phyloP scores from a whole-genome alignment of 148 eudicot species.

The Amaranthus cruentus region DNA sequence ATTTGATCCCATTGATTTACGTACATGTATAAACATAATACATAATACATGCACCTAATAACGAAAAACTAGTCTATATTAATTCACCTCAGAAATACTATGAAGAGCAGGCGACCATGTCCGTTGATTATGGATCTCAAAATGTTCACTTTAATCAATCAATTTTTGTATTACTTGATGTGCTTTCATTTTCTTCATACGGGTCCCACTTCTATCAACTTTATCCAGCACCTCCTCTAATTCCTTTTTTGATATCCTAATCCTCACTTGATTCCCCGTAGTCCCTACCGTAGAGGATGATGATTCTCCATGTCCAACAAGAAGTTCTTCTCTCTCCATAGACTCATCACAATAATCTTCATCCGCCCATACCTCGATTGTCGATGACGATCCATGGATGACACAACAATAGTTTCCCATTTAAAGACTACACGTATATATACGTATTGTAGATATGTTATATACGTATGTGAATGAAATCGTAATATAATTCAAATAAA shows the following conservation, averaged over 20 bases:
- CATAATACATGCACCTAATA: not conserved
- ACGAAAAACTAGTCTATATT: not conserved
- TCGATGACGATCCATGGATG: constrained; percentile 4
- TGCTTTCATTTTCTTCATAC: constrained; percentile 1
- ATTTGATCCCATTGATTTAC: not conserved
- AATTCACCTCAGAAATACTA: constrained; percentile 34
- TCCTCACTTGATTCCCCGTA: constrained; percentile 24
- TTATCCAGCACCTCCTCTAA: constrained; percentile 27
- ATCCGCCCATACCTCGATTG: constrained; percentile 15
- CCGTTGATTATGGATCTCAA: constrained; percentile 31
- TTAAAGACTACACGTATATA: not conserved
- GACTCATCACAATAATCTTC: constrained; percentile 25
- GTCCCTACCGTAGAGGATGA: not conserved
- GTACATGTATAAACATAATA: not conserved
- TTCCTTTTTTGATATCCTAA: constrained; percentile 35
- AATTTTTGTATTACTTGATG: constrained; percentile 24
- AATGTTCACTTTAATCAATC: constrained; percentile 30
- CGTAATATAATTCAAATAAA: too few species aligned
- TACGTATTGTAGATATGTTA: not conserved
- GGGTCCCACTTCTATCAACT: not conserved
- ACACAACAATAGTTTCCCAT: constrained; percentile 31
- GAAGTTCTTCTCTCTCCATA: constrained; percentile 15
- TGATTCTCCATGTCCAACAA: constrained; percentile 1
- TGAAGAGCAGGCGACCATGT: constrained; percentile 38
- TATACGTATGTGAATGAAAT: not conserved